Base-by-base conservation (phyloP, 2,329 filamentous ascomycete species). In the Hypoxylon sp. region DNA sequence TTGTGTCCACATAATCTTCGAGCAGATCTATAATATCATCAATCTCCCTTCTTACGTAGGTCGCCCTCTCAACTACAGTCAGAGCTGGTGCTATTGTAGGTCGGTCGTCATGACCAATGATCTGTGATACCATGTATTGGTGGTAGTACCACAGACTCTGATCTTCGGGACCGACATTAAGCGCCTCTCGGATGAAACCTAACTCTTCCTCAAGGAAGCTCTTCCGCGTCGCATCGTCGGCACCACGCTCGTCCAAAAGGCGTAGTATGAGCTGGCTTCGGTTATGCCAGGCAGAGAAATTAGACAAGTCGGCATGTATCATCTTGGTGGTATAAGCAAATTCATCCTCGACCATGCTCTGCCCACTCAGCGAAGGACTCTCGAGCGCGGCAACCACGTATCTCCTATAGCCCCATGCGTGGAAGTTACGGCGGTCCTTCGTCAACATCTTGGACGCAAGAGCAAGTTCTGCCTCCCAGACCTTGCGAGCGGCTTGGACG, bases 91-190 rank as follows among this genome's bases (percentile, higher is more conserved):
- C 80, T 61, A 96, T 88, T 7, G 81, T 81, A 13, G 78, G 73
- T 2, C 74, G 67, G 9, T 76, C 72, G 9, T 68, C 74, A 37
- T 72, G 17, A 63, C 76, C 78, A 42, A 80, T 75, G 62, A 89
- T 75, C 65, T 86, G 88, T 52, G 85, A 81, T 74, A 97, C 84
- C 49, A 97, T 76, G 65, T 88, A 96, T 63, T 94, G 89, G 69
- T 97, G 91, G 67, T 99, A 97, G 71, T 95, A 96, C 92, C 94
- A 99, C 4, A 97, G 78, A 12, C 91, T 96, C 68, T 97, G 93
- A 67, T 97, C 93, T 62, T 96, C 91, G 0, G 93, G 91, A 50
- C 95, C 92, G 26, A 90, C 90, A 52, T 91, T 94, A 37, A 97
- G 78, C 0, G 89, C 92, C 48, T 87, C 82, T 46, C 88, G 85